These are phyloP conservation scores for Punica granatum DNA, from an alignment of 345 rosid species.

Conservation along the genomic window DNA sequence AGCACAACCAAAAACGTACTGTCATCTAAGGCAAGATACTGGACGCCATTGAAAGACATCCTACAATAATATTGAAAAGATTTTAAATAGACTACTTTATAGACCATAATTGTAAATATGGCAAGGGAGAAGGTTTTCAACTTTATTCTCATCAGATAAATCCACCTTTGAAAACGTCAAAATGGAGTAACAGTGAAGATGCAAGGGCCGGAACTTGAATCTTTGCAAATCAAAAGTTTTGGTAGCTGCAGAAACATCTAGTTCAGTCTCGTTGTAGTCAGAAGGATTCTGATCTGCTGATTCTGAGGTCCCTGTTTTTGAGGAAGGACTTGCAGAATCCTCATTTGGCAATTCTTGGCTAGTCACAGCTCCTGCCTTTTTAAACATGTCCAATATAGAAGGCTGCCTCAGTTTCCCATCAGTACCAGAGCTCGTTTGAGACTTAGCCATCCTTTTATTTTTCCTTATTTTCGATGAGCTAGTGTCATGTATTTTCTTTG, in stretches of 20 bases:
- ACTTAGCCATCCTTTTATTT: slow-evolving; percentile 26
- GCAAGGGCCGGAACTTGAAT: slow-evolving; percentile 76
- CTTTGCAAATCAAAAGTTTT: slow-evolving; percentile 54
- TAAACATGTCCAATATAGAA: slow-evolving; percentile 46
- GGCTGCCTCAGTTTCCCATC: slow-evolving; percentile 48
- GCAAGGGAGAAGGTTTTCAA: too few relatives aligned
- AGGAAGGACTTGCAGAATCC: slow-evolving; percentile 24
- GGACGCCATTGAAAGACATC: background rate
- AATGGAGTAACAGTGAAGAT: slow-evolving; percentile 46
- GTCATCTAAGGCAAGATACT: background rate
- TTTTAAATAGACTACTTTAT: background rate
- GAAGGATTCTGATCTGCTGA: slow-evolving; percentile 25
- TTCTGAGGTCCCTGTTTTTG: slow-evolving; percentile 18
- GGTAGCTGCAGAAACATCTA: slow-evolving; percentile 51
- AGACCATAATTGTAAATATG: background rate
- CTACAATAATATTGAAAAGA: background rate
- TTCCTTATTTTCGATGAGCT: slow-evolving; percentile 33
- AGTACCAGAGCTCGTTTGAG: slow-evolving; percentile 25
- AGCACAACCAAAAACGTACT: background rate
- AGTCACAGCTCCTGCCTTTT: slow-evolving; percentile 37
- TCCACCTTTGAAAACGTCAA: slow-evolving; percentile 50
- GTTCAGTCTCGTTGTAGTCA: slow-evolving; percentile 25
- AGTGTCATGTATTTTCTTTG: slow-evolving; percentile 25
- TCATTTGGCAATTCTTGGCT: slow-evolving; percentile 46
- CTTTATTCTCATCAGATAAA: slow-evolving; percentile 15